These are phyloP conservation scores for Candida alai DNA, from an alignment of 805 yeast species.

Conservation along the genomic window DNA sequence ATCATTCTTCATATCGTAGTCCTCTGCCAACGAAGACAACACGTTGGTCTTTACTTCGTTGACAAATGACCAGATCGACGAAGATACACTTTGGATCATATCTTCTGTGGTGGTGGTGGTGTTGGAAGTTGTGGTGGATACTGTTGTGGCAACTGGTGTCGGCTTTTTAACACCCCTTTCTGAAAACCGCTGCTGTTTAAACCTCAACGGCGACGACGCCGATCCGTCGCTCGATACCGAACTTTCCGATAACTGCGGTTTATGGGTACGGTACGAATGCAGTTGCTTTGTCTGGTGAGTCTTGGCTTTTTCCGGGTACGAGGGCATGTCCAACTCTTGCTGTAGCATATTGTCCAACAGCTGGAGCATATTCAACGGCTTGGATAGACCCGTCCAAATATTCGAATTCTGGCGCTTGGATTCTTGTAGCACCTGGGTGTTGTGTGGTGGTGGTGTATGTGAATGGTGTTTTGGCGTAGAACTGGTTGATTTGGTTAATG, in stretches of 20 bases:
- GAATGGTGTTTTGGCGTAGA: slow-evolving; percentile 16
- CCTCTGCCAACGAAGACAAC: slow-evolving; percentile 22
- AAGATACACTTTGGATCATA: slow-evolving; percentile 38
- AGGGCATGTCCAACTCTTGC: slow-evolving; percentile 56
- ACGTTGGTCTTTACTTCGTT: slow-evolving; percentile 38
- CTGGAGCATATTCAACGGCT: slow-evolving; percentile 58
- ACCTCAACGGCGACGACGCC: slow-evolving; percentile 23
- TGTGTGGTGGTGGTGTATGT: no score
- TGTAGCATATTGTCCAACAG: slow-evolving; percentile 66
- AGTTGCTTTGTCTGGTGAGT: slow-evolving; percentile 1
- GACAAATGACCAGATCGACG: slow-evolving; percentile 42
- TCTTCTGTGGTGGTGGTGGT: slow-evolving; percentile 24
- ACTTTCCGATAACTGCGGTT: slow-evolving; percentile 21
- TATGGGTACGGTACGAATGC: slow-evolving; percentile 1
- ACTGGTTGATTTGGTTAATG: slow-evolving; percentile 9
- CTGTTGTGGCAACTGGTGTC: no score
- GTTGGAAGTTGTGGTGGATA: slow-evolving; percentile 10
- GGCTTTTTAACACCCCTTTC: slow-evolving; percentile 8
- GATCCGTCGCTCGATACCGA: slow-evolving; percentile 21
- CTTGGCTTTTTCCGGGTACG: slow-evolving; percentile 8
- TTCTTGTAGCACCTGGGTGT: background rate
- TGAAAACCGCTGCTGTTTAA: slow-evolving; percentile 13
- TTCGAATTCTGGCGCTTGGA: slow-evolving; percentile 14
- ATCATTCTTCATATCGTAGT: slow-evolving; percentile 5
- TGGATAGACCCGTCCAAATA: slow-evolving; percentile 37